Percentiles rank a stretch among this genome's conserved stretches.
These are phyloP conservation scores for Rhodotorula mucilaginosa DNA, from an alignment of 1,284 basidiomycete genomes.

Conservation along the genomic window DNA sequence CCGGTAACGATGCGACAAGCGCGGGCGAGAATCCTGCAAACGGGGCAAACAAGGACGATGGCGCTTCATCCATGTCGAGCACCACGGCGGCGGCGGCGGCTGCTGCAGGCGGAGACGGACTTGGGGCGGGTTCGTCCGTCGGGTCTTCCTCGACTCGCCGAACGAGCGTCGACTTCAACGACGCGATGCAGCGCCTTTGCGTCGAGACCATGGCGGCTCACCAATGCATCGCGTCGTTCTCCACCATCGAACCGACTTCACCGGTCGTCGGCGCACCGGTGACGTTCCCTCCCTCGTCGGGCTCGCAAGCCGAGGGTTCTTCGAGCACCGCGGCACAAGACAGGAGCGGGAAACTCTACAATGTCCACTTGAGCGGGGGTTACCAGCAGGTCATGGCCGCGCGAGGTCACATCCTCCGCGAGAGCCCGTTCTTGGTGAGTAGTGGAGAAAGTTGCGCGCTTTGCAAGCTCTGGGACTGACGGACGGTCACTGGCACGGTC, in stretches of 20 bases:
- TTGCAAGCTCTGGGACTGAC: not conserved
- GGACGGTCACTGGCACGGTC: too few species aligned
- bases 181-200: slow-evolving; percentile 75
- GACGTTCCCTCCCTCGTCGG: not conserved
- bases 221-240: slow-evolving; percentile 75
- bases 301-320: slow-evolving; percentile 8
- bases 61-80: not conserved
- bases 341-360: slow-evolving; percentile 48
- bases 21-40: not conserved
- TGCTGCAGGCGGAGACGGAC: not conserved
- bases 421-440: slow-evolving; percentile 76
- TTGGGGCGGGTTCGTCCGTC: not conserved
- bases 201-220: slow-evolving; percentile 75
- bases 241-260: slow-evolving; percentile 58
- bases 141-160: slow-evolving; percentile 4
- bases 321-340: slow-evolving; percentile 55
- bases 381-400: slow-evolving; percentile 92
- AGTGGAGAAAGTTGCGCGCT: not conserved
- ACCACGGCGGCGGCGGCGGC: not conserved
- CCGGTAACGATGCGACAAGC: slow-evolving; percentile 1
- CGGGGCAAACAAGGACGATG: not conserved
- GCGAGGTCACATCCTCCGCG: slow-evolving; percentile 81
- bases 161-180: slow-evolving; percentile 50
- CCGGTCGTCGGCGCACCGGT: slow-evolving; percentile 3
- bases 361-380: slow-evolving; percentile 84